phyloP scores from a whole-genome alignment of 2,329 filamentous ascomycete genomes.

The Fonsecaea multimorphosa region DNA sequence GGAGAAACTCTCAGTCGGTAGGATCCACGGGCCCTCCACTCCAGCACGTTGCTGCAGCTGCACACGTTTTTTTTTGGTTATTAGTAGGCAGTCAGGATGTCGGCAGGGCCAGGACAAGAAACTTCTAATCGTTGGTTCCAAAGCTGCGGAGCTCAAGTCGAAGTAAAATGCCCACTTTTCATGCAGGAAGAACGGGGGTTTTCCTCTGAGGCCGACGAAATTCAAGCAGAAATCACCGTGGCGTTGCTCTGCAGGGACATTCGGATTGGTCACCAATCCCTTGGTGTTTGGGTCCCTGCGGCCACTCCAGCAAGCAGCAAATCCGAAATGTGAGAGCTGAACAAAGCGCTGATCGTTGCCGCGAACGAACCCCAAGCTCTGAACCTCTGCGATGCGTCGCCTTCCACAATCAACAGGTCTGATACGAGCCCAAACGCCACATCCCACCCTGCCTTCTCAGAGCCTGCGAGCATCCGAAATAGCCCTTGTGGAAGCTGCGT shows the following conservation, averaged over 20 bases:
- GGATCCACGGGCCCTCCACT: not conserved
- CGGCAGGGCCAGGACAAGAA: not conserved
- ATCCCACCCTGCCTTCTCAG: not conserved
- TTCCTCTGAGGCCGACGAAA: not conserved
- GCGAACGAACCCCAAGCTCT: constrained; percentile 2
- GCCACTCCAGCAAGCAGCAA: not conserved
- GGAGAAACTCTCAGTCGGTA: not conserved
- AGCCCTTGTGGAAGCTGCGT: not conserved
- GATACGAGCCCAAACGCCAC: constrained; percentile 6
- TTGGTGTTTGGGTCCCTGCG: not conserved
- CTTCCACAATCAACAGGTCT: not conserved
- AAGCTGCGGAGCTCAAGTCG: not conserved
- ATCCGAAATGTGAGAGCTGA: constrained; percentile 1
- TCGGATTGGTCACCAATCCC: constrained; percentile 1
- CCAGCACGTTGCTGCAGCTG: not conserved
- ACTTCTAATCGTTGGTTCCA: not conserved
- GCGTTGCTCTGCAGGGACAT: not conserved
- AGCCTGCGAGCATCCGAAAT: not conserved
- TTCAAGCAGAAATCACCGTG: not conserved
- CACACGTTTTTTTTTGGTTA: not conserved
- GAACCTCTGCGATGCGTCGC: not conserved
- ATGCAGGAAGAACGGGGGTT: constrained; percentile 5
- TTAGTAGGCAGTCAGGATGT: not conserved
- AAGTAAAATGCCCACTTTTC: constrained; percentile 2
- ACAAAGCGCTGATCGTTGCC: not conserved